Evolutionary conservation across 202 grass and related monocot species (phyloP).

Genomic region (Hordeum pubiflorum): DNA sequence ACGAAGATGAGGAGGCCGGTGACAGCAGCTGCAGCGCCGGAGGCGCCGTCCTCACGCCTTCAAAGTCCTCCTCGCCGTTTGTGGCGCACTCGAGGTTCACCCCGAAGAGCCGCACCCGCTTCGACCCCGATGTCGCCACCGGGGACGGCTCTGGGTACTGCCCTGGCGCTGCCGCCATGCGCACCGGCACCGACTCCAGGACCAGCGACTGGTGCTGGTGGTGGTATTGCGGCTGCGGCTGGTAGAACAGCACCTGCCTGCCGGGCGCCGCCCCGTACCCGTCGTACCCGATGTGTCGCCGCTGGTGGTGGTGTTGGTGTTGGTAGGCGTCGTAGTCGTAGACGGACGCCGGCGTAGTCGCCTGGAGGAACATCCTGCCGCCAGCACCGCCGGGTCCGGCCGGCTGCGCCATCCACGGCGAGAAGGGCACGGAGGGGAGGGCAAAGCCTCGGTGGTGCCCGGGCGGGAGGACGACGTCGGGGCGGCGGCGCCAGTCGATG

Average conservation of each 20-base stretch:
- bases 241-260: constrained; percentile 38
- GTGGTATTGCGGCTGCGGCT: constrained; percentile 28
- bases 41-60: neutral
- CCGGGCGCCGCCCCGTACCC: neutral
- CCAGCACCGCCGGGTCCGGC: neutral
- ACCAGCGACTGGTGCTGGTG: constrained; percentile 41
- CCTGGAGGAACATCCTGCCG: constrained; percentile 27
- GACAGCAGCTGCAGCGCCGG: constrained; percentile 21
- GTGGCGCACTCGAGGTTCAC: constrained; percentile 68
- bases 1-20: constrained; percentile 33
- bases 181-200: constrained; percentile 65
- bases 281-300: constrained; percentile 22
- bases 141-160: constrained; percentile 33
- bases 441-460: constrained; percentile 20
- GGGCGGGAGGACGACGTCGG: constrained; percentile 14
- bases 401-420: constrained; percentile 10
- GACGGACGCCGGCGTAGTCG: constrained; percentile 24
- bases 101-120: constrained; percentile 88
- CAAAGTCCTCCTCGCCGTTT: constrained; percentile 15
- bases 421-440: constrained; percentile 33
- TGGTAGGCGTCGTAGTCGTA: constrained; percentile 25
- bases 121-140: constrained; percentile 29
- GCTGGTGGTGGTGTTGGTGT: neutral
- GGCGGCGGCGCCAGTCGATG: constrained; percentile 81
- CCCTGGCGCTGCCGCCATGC: neutral